Conservation (phyloP, 73 alveolate genomes). For the Paramecium octaurelia region DNA sequence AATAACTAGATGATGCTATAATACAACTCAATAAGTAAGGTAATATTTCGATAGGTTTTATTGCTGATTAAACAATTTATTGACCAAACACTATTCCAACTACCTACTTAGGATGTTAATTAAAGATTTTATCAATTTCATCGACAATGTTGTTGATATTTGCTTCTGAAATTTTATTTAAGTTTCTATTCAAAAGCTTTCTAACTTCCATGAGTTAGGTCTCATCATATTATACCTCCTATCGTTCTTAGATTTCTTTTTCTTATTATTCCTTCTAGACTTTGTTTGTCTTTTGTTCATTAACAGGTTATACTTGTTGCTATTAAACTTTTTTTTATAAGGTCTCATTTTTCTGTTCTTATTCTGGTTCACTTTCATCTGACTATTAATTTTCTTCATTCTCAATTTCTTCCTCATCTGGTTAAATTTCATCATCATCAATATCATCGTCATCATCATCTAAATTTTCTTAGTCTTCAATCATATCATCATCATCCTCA, state of each 20-base stretch:
- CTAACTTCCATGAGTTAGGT: not conserved
- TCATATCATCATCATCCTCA: not conserved
- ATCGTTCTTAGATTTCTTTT: not conserved
- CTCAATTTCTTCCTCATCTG: not conserved
- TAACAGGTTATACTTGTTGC: not conserved
- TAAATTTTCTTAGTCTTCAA: not conserved
- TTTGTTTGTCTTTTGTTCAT: not conserved
- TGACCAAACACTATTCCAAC: not conserved
- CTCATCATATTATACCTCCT: not conserved
- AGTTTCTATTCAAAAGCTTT: not conserved
- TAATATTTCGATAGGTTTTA: not conserved
- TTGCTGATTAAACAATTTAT: not conserved
- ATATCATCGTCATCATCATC: not conserved
- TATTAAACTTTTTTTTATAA: not conserved
- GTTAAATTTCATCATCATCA: not conserved
- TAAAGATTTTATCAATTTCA: slow-evolving; percentile 2
- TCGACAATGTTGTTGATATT: not conserved
- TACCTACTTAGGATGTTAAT: not conserved
- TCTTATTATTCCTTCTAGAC: not conserved
- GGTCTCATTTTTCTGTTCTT: not conserved
- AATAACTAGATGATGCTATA: slow-evolving; percentile 1
- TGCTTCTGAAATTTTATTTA: slow-evolving; percentile 28
- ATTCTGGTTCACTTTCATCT: not conserved
- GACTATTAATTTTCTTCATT: not conserved
- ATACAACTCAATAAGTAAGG: not conserved